Percentiles rank a stretch among this genome's conserved stretches.
These are phyloP conservation scores for Onygena corvina DNA, from an alignment of 2,329 filamentous ascomycete species.

Conservation along the genomic window DNA sequence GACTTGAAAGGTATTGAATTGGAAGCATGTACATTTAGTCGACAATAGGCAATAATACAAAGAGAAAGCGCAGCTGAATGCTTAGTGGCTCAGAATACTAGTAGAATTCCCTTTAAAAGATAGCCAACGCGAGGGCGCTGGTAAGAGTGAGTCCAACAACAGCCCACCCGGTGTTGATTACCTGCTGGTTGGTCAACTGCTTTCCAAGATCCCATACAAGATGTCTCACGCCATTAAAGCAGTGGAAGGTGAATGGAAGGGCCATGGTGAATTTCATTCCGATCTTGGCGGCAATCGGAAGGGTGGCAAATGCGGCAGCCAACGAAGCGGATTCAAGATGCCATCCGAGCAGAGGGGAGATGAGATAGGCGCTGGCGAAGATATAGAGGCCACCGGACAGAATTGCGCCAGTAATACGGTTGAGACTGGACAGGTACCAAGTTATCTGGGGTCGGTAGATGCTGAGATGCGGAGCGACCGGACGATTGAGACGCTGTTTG, in stretches of 20 bases:
- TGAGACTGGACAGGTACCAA: slow-evolving; percentile 63
- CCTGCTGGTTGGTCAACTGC: slow-evolving; percentile 51
- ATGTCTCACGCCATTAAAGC: slow-evolving; percentile 58
- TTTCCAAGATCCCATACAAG: slow-evolving; percentile 56
- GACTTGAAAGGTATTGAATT: not conserved
- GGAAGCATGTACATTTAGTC: slow-evolving; percentile 10
- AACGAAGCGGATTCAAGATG: slow-evolving; percentile 54
- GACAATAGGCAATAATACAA: slow-evolving; percentile 9
- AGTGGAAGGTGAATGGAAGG: slow-evolving; percentile 57
- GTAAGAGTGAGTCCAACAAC: slow-evolving; percentile 46
- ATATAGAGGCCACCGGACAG: slow-evolving; percentile 65
- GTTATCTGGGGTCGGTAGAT: slow-evolving; percentile 84
- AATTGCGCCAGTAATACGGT: slow-evolving; percentile 69
- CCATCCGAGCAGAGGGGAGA: slow-evolving; percentile 61
- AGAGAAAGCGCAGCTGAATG: not conserved
- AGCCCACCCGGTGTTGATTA: slow-evolving; percentile 53
- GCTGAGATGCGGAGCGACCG: slow-evolving; percentile 68
- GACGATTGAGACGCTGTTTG: slow-evolving; percentile 67
- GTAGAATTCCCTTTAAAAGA: slow-evolving; percentile 27
- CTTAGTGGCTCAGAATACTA: not conserved
- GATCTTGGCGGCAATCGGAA: slow-evolving; percentile 49
- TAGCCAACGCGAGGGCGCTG: slow-evolving; percentile 38
- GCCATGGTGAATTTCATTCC: slow-evolving; percentile 47
- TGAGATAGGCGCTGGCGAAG: slow-evolving; percentile 70
- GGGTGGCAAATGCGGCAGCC: slow-evolving; percentile 51